Base-by-base conservation (phyloP, 1,139 yeast genomes). In the Scheffersomyces illinoinensis region DNA sequence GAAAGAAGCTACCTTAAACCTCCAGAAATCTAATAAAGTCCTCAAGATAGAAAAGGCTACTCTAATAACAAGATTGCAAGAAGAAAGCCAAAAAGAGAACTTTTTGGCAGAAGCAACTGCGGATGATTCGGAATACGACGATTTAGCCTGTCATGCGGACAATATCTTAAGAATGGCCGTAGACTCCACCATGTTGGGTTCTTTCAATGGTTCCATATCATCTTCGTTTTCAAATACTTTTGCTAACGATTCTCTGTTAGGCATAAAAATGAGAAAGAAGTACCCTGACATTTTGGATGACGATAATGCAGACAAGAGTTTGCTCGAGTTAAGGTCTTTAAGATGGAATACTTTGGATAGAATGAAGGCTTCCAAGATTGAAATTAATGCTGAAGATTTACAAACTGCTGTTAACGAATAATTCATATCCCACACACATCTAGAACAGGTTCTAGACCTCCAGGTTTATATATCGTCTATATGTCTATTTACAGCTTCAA, bases 81-180 rank as follows among this genome's bases (percentile, higher is more conserved):
- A n/a, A n/a, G 53, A 53, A 10, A 19, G 10, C 43, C 26, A 47
- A 60, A 43, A 18, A 39, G 46, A 49, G 46, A 54, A 47, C n/a
- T 55, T 48, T 53, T 58, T 17, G 58, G 61, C 54, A 53, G 57
- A 43, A 57, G 56, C 47, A 33, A 58, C 47, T 4, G 65, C 54
- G 6, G 76, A 71, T 26, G 72, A 69, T 20, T 69, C 74, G 0
- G 77, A 73, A 51, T 73, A 71, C 54, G 84, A 81, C 62, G 75
- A 76, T 50, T 74, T 81, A 62, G 85, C 85, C 12, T 81, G 84
- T 59, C 85, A 81, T 62, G 84, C 84, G 2, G 81, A 79, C 57
- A 78, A 78, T 56, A 81, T 81, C 59, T 71, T 81, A 75, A 71
- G 82, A 47, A 79, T 81, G 84, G 85, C 85, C 1, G 80, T 81